Base-by-base conservation (phyloP, 495 filamentous ascomycete genomes). In the Aspergillus taichungensis region DNA sequence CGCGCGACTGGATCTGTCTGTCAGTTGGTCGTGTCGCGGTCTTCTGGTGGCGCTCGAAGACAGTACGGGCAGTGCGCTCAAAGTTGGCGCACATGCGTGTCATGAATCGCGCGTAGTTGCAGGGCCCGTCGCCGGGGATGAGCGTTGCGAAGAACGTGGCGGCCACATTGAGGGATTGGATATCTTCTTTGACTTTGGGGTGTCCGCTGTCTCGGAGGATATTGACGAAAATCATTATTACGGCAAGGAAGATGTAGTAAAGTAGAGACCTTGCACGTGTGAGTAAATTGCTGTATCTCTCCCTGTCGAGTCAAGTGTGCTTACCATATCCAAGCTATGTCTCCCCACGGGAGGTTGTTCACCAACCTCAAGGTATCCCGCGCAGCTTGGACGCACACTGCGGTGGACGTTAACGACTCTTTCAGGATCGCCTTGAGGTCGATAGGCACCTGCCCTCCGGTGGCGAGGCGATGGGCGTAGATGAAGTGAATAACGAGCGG, bases 191-290 rank as follows among this genome's bases (percentile, higher is more conserved):
- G n/a, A 85, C 84, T 12, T 84, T 76, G 5, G 80, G 72, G 57
- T 91, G 81, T 46, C 86, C 78, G 5, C 85, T 87, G 49, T 96
- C 91, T 50, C 94, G 89, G 6, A 98, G 64, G 45, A 97, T 88
- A 54, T 87, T 88, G 34, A 86, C 86, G 61, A 98, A 98, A n/a
- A 98, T 71, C 10, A 87, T 95, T 29, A 95, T 85, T 13, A 94
- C 79, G 8, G 94, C 84, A 0, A 88, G 86, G 30, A 98, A 90
- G 11, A 94, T 86, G 65, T 90, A 98, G 67, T 98, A 95, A 37
- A 98, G 69, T 45, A 96, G 80, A 46, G 94, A 78, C 90, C 90
- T 95, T 32, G 5, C 38, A 13, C 13, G 6, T 18, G 40, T 58
- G 35, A 60, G 49, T 18, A 8, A 13, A 10, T 13, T 5, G 24